Evolutionary conservation across 2,329 filamentous ascomycete genomes (phyloP), one percentile per base, ranked within the genome.

Genomic region (Botryotinia narcissicola): DNA sequence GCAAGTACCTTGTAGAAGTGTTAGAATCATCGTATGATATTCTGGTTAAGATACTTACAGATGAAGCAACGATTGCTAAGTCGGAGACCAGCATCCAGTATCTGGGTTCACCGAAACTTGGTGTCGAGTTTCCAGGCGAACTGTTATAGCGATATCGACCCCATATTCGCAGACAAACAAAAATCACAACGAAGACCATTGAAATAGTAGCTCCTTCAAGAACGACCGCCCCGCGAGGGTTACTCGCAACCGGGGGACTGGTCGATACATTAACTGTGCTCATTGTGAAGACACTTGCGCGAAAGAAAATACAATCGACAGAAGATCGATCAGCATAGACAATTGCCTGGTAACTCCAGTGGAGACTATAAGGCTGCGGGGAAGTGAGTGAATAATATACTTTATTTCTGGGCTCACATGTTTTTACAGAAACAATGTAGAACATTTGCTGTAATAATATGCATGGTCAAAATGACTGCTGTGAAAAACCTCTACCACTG

Each of bases 141-240:
- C 16, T 46, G 14, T 35, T 73, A 51, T 68, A 75, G 32, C 68
- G 70, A 60, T 73, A 75, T 25, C 74, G 74, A 51, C 72, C 74
- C 74, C 74, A 75, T 71, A 75, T 54, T 62, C 74, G 44, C 16
- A 75, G 44, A 59, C 44, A 68, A 54, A 75, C 74, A 40, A 75
- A 46, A n/a, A 75, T 69, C 20, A 60, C 59, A 18, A 74, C 74
- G 32, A 75, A 61, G 7, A 4, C 68, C 62, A 73, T 40, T n/a
- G 68, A 57, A 8, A 25, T 42, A 29, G 62, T 59, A 42, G 72
- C 69, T 44, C 67, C 62, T 40, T 64, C 64, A 59, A 51, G 51
- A 40, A 71, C 59, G 12, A 64, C 37, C n/a, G 37, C 20, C n/a
- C 74, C 74, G 46, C 68, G 64, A 69, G 72, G 68, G 61, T 72